Base-by-base conservation (phyloP, 2,329 filamentous ascomycete species). In the Pyrenophora teres region DNA sequence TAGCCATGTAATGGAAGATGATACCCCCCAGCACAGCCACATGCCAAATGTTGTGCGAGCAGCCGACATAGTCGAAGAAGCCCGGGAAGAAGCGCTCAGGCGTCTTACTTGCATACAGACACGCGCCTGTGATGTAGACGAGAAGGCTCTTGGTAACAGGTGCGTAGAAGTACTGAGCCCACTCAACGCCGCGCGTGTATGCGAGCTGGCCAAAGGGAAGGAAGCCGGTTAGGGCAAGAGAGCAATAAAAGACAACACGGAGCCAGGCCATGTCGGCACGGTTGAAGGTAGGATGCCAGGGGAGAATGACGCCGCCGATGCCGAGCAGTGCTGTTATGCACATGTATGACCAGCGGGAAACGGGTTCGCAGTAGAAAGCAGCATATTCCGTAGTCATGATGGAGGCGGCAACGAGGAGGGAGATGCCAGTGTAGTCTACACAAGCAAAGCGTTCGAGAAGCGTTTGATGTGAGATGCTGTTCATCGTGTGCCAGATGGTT, bases 371-470 rank as follows among this genome's bases (percentile, higher is more conserved):
- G 79, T 99, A 99, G 75, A 99, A 99, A 19, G 93, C 94, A 0
- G 94, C 97, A 78, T 97, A 99, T 73, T 99, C 94, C 31, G 92
- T 96, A 2, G 94, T 97, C 83, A 97, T 91, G 77, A 99, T 99
- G 50, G 90, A 96, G 8, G 94, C 92, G 2, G 94, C 91, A 45
- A 99, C 94, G 21, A 99, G 83, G 43, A 99, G 80, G 1, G 92
- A 96, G 62, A 99, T 99, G 48, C 94, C 94, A 0, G 94, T 97
- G 76, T 99, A 99, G 74, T 99, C 94, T 52, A 99, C 92, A 73
- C 94, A 99, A 15, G 94, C 94, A 68, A 99, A 97, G 56, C 92
- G 88, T 71, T 96, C 94, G 77, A 99, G 88, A 36, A 96, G 84
- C 16, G 86, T 85, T 67, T 96, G 87, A 62, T 96, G 90, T 15